Evolutionary conservation across 768 basidiomycete genomes (phyloP).

Genomic region (Termitomyces sp.): DNA sequence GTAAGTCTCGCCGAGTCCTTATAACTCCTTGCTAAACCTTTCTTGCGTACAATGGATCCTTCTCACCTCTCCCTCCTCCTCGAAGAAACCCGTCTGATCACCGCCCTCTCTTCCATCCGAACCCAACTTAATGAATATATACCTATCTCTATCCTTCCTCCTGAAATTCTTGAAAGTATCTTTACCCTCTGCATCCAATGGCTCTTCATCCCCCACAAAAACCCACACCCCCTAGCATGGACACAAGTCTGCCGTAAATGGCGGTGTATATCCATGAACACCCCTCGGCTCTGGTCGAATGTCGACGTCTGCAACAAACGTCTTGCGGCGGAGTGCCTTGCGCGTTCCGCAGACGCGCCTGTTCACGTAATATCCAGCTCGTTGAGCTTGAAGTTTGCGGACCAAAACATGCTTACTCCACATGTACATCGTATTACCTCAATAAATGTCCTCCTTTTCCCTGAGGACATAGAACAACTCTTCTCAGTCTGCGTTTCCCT

Average conservation of each 20-base stretch:
- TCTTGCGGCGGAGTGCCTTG: constrained; percentile 28
- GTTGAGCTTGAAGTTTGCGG: background rate
- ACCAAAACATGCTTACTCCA: constrained; percentile 7
- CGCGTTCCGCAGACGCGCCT: constrained; percentile 28
- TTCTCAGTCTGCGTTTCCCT: constrained; percentile 21
- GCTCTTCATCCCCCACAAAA: constrained; percentile 24
- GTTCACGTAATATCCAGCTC: constrained; percentile 28
- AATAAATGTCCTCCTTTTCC: constrained; percentile 32
- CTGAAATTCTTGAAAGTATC: constrained; percentile 35
- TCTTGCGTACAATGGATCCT: background rate
- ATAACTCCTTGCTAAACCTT: background rate
- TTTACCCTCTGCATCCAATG: constrained; percentile 32
- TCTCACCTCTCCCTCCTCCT: constrained; percentile 10
- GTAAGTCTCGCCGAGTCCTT: background rate
- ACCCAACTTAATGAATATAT: constrained; percentile 20
- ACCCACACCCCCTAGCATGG: constrained; percentile 30
- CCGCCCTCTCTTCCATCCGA: constrained; percentile 22
- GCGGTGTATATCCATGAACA: constrained; percentile 28
- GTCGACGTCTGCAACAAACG: constrained; percentile 31
- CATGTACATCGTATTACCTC: constrained; percentile 25
- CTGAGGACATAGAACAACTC: constrained; percentile 26
- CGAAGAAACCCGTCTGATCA: constrained; percentile 22
- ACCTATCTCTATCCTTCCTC: constrained; percentile 28
- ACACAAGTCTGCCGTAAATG: constrained; percentile 35
- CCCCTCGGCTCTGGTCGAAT: constrained; percentile 31